Evolutionary conservation across 768 basidiomycete species (phyloP), one percentile per base, ranked within the genome.

Genomic region (Pilatotrama ljubarskyi): DNA sequence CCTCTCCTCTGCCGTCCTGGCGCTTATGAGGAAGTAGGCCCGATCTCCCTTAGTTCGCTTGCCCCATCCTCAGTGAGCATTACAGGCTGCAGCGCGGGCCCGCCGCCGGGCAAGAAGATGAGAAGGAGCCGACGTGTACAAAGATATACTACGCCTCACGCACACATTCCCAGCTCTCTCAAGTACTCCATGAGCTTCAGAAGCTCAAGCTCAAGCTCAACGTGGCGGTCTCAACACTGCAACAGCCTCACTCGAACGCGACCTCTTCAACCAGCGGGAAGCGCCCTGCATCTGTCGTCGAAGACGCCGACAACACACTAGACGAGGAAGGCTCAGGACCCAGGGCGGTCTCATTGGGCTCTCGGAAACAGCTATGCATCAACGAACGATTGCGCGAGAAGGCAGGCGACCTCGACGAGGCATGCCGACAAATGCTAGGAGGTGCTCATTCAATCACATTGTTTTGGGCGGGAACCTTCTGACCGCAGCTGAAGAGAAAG

Each of bases 141-240:
- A 91, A 93, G 78, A 88, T 98, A 61, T 97, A 86, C 72, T 97
- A 95, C 69, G 91, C 95, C 0, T 98, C 97, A 0, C 81, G 96
- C 32, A 99, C 96, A 0, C 96, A 99, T 74, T 95, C 95, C 1
- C 96, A 99, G 68, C 83, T 99, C 3, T 81, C 94, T 1, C 96
- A 99, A 71, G 81, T 98, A 3, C 79, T 95, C 17, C 88, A 90
- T 3, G 97, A 99, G 69, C 78, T 98, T 10, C 42, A 55, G 17
- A 66, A 66, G 44, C 62, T 66, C 40, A 89, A 85, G 66, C 82
- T 96, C n/a, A 79, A 79, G 62, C 71, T 95, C 70, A 70, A 74
- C 17, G 56, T 67, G 20, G 54, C 68, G 53, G 76, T 48, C 2
- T 18, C 55, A 15, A 25, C 71, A 71, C 18, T 50, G 60, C 25